phyloP scores from a whole-genome alignment of 192 early-diverging fungal species.

The Coemansia sp. region DNA sequence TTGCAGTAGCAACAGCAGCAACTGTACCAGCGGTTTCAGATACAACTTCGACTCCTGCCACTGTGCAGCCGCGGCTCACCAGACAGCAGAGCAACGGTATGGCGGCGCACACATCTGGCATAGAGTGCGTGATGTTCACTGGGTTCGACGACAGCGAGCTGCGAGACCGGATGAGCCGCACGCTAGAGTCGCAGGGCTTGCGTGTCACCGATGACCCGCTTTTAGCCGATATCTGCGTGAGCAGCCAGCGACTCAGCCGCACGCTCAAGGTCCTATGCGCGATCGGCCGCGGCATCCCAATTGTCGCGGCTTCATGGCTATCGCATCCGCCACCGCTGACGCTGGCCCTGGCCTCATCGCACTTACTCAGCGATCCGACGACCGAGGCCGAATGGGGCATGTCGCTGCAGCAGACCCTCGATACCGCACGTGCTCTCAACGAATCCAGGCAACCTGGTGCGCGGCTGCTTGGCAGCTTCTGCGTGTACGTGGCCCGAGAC shows the following conservation, averaged over 20 bases:
- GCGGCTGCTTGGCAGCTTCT: conserved; percentile 15
- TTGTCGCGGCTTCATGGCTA: conserved; percentile 20
- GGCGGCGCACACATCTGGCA: neutral
- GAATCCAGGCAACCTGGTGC: too few relatives aligned
- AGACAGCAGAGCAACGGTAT: neutral
- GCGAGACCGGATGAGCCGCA: neutral
- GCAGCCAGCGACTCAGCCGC: conserved; percentile 27
- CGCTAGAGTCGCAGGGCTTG: conserved; percentile 10
- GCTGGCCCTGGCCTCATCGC: neutral
- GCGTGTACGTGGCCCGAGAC: conserved; percentile 16
- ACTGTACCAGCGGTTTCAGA: neutral
- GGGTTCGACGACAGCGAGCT: conserved; percentile 18
- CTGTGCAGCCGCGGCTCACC: neutral
- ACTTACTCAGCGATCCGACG: conserved; percentile 18
- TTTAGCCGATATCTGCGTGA: conserved; percentile 26
- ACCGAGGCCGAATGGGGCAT: conserved; percentile 42
- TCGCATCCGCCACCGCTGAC: neutral
- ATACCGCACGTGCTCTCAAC: conserved; percentile 6
- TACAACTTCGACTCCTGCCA: neutral
- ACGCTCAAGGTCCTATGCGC: conserved; percentile 51
- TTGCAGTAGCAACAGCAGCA: too few relatives aligned
- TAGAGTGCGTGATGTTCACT: conserved; percentile 13
- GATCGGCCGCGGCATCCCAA: conserved; percentile 35
- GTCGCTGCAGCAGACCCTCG: conserved; percentile 18
- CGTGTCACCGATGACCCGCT: conserved; percentile 35